Conservation (phyloP, 306 rosid species). For the Prosopis cineraria region DNA sequence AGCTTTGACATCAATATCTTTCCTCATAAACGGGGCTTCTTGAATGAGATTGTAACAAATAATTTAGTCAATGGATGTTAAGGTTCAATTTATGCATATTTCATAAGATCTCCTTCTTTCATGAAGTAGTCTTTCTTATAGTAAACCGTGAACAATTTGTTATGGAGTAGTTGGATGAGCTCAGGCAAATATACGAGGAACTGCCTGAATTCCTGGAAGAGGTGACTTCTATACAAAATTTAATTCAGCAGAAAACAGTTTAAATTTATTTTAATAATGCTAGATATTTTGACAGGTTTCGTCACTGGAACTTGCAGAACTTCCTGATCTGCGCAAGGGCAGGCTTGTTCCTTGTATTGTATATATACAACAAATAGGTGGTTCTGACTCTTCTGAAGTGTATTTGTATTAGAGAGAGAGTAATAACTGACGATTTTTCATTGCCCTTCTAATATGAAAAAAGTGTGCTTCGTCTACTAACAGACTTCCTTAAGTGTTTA, state of each 20-base stretch:
- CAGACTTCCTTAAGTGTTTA: neutral
- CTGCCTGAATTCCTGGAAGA: conserved; percentile 89
- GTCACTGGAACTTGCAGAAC: conserved; percentile 65
- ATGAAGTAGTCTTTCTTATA: conserved; percentile 5
- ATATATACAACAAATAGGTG: conserved; percentile 91
- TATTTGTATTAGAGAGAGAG: conserved; percentile 19
- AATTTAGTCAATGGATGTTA: conserved; percentile 21
- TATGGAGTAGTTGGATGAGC: conserved; percentile 80
- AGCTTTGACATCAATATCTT: conserved; percentile 13
- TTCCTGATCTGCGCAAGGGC: conserved; percentile 61
- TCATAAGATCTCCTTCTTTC: conserved; percentile 25
- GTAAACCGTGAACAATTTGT: conserved; percentile 31
- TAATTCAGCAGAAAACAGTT: conserved; percentile 7
- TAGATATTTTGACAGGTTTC: conserved; percentile 66
- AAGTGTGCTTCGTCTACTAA: neutral
- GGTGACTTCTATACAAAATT: conserved; percentile 52
- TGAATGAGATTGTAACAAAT: conserved; percentile 21
- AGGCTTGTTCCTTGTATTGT: conserved; percentile 73
- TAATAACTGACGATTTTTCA: conserved; percentile 10
- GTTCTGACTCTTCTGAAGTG: conserved; percentile 30
- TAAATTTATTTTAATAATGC: conserved; percentile 25
- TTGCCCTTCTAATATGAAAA: conserved; percentile 4
- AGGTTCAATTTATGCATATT: neutral
- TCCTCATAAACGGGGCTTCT: conserved; percentile 16
- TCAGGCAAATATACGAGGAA: conserved; percentile 94